Evolutionary conservation across 176 grass and related monocot species (phyloP).

Genomic region (Oryza glaberrima): DNA sequence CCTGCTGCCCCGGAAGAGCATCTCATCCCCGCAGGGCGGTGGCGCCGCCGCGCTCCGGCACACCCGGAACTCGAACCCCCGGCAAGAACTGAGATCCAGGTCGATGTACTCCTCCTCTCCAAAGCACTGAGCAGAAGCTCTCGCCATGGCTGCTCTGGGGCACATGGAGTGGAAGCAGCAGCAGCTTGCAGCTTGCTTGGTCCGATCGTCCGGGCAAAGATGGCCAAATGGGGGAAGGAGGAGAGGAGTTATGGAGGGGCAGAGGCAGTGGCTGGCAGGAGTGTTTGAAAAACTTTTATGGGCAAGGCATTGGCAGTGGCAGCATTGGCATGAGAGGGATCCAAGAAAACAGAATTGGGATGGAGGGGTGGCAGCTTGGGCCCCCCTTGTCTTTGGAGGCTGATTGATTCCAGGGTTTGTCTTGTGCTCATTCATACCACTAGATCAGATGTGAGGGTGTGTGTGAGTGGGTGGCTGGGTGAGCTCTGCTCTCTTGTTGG

Average conservation of each 20-base stretch:
- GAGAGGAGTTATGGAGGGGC: conserved; percentile 14
- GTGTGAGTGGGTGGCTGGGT: not conserved
- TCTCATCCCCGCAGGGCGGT: conserved; percentile 42
- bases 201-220: conserved; percentile 18
- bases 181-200: not conserved
- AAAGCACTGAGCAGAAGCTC: conserved; percentile 32
- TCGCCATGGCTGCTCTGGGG: conserved; percentile 52
- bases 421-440: conserved; percentile 30
- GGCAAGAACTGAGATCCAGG: conserved; percentile 64
- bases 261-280: conserved; percentile 20
- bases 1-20: conserved; percentile 38
- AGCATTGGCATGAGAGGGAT: conserved; percentile 44
- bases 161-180: conserved; percentile 38
- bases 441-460: not conserved
- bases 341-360: conserved; percentile 62
- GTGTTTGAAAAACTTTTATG: conserved; percentile 55
- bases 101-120: conserved; percentile 76
- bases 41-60: conserved; percentile 17
- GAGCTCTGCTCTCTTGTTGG: conserved; percentile 7
- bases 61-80: conserved; percentile 53
- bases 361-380: conserved; percentile 28
- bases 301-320: conserved; percentile 44
- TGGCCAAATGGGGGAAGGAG: conserved; percentile 5
- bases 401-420: conserved; percentile 49
- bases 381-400: conserved; percentile 42